These are phyloP conservation scores for Suhomyces ambrosiae DNA, from an alignment of 1,139 yeast species.

Conservation along the genomic window DNA sequence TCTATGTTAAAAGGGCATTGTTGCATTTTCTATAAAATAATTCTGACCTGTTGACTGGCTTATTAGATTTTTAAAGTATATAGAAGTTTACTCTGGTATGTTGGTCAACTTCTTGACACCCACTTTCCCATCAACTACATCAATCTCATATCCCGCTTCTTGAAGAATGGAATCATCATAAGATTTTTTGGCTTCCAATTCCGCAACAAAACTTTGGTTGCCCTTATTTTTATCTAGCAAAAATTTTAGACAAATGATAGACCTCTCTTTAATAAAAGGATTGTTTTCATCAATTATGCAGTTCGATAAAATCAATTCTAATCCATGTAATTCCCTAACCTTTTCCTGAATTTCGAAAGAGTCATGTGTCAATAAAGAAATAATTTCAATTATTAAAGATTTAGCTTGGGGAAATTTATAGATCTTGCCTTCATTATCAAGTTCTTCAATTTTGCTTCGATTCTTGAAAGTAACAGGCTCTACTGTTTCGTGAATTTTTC, in stretches of 20 bases:
- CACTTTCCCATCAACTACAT: constrained; percentile 40
- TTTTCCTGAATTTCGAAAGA: constrained; percentile 64
- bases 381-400: constrained; percentile 59
- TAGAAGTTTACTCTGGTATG: background rate
- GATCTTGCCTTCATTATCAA: constrained; percentile 1
- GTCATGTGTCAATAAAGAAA: constrained; percentile 56
- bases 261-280: constrained; percentile 84
- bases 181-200: constrained; percentile 39
- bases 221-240: constrained; percentile 60
- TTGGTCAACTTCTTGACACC: constrained; percentile 15
- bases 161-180: constrained; percentile 37
- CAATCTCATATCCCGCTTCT: constrained; percentile 45
- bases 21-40: too few relatives aligned
- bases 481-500: constrained; percentile 52
- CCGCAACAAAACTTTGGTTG: constrained; percentile 76
- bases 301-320: constrained; percentile 72
- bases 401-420: constrained; percentile 60
- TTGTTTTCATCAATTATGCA: constrained; percentile 87
- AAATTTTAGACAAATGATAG: constrained; percentile 75
- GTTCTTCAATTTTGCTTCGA: constrained; percentile 8
- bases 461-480: constrained; percentile 19
- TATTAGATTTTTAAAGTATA: too few relatives aligned
- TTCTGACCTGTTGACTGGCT: too few relatives aligned
- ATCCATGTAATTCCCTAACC: constrained; percentile 65
- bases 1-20: too few relatives aligned